phyloP scores from a whole-genome alignment of 768 basidiomycete species.

The Amanita exitialis region DNA sequence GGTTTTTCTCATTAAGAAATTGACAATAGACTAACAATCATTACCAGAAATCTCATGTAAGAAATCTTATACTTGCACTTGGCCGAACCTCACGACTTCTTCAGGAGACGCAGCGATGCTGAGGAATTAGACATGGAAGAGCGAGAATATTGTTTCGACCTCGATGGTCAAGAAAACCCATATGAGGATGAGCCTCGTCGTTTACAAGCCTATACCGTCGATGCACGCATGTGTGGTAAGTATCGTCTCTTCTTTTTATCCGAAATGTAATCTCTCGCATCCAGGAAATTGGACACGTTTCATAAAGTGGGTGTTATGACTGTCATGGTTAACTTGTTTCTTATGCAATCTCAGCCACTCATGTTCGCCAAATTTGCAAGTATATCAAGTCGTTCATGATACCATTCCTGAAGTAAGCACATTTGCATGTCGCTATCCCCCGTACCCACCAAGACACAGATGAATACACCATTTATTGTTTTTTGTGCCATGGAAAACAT shows the following conservation, averaged over 20 bases:
- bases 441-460: constrained; percentile 21
- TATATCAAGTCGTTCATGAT: constrained; percentile 55
- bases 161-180: constrained; percentile 44
- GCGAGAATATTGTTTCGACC: constrained; percentile 47
- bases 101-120: constrained; percentile 35
- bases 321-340: neutral
- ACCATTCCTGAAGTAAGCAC: constrained; percentile 40
- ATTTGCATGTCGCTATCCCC: neutral
- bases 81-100: neutral
- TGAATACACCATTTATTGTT: constrained; percentile 51
- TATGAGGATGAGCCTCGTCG: constrained; percentile 15
- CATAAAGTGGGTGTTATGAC: constrained; percentile 43
- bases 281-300: constrained; percentile 73
- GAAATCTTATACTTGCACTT: constrained; percentile 9
- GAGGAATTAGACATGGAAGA: constrained; percentile 23
- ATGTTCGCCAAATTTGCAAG: constrained; percentile 47
- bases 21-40: neutral
- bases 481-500: constrained; percentile 45
- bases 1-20: neutral
- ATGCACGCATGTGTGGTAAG: constrained; percentile 42
- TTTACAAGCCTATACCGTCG: constrained; percentile 39
- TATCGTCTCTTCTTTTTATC: neutral
- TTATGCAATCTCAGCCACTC: constrained; percentile 41
- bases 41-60: constrained; percentile 34
- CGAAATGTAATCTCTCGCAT: neutral